phyloP scores from a whole-genome alignment of 257 asterid genomes.

The Nicotiana undulata region DNA sequence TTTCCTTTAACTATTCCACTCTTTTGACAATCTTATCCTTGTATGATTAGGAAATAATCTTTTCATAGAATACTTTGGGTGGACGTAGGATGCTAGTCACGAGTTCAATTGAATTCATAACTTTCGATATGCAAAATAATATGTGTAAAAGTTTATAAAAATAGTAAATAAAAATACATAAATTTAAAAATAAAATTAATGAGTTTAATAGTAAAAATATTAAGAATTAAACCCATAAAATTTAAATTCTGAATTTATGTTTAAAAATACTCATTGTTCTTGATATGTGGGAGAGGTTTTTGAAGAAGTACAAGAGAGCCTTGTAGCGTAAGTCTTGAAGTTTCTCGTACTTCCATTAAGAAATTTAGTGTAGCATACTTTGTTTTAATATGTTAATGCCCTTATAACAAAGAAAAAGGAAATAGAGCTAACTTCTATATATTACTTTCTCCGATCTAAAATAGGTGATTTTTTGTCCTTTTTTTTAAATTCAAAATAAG shows the following conservation, averaged over 20 bases:
- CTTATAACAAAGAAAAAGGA: background rate
- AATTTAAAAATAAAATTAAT: too few species aligned
- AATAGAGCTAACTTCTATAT: background rate
- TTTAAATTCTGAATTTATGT: fast-evolving
- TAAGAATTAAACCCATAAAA: too few species aligned
- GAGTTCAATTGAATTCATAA: too few species aligned
- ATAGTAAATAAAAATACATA: too few species aligned
- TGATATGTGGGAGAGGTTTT: background rate
- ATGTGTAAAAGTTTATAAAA: too few species aligned
- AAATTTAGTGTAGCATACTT: background rate
- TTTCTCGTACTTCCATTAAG: background rate
- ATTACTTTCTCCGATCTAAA: too few species aligned
- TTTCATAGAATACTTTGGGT: too few species aligned
- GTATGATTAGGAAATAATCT: background rate
- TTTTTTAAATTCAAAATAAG: too few species aligned
- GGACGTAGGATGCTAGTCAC: too few species aligned
- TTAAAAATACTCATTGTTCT: background rate
- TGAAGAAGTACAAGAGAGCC: background rate
- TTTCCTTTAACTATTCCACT: slow-evolving; percentile 12
- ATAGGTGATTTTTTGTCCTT: too few species aligned
- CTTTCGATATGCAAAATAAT: too few species aligned
- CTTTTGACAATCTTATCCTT: slow-evolving; percentile 34
- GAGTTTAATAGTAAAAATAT: fast-evolving
- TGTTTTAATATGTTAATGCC: background rate
- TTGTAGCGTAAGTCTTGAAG: background rate